Evolutionary conservation across 306 rosid species (phyloP), one percentile per base, ranked within the genome.

Genomic region (Pyrus betulifolia): DNA sequence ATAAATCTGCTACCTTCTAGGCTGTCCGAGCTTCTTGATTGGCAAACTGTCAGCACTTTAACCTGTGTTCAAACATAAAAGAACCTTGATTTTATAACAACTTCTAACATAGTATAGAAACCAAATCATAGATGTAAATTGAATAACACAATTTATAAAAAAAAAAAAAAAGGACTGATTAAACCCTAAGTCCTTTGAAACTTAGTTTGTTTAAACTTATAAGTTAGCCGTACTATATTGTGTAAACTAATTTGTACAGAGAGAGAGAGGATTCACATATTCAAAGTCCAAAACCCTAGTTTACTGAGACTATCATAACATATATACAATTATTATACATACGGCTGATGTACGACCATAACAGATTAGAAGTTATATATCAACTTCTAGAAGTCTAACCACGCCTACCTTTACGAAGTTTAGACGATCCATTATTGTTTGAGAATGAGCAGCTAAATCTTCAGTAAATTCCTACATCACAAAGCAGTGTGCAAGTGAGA

Each of bases 1-100:
- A 49, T 12, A 35, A 74, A 28, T 38, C 71, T 38, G 65, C 70
- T 88, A 92, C 99, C 98, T 83, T 86, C 91, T 25, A 71, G 63
- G 61, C 11, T 61, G 65, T 91, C 90, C 15, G 52, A 28, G 19
- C 72, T 84, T 76, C 74, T 84, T 27, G 99, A 91, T 76, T 91
- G 96, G 85, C 98, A 96, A 82, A 92, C 76, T 51, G 99, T 74
- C 70, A 96, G 86, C 70, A 96, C 92, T 86, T 86, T 96, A 78
- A 70, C 92, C 99, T 95, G 91, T 85, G 92, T 85, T 69, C 74
- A 78, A 83, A 81, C 67, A 74, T 76, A 30, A 79, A 5, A 84
- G 1, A 75, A 74, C 25, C 6, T 79, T 68, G 77, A 79, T 58
- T 76, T 49, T 64, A 27, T 28, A 51, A 65, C 59, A 83, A 14